A percentile compares a stretch with the other conserved stretches of the same genome.
phyloP scores from a whole-genome alignment of 306 rosid genomes.

The Aeschynomene evenia region DNA sequence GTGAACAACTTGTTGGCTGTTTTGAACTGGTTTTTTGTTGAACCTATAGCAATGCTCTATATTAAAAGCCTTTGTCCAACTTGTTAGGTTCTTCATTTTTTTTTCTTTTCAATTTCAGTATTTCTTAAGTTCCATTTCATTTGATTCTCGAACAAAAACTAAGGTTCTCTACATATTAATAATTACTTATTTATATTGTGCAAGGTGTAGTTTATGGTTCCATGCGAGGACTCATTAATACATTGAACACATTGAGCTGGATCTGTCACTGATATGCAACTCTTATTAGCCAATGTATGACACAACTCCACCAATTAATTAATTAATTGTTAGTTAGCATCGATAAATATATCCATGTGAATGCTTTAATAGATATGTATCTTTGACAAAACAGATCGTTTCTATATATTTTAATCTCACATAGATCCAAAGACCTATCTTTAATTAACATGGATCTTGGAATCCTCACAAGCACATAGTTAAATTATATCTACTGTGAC shows the following conservation, averaged over 20 bases:
- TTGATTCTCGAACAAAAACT: no score
- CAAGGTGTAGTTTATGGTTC: conserved; percentile 7
- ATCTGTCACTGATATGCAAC: conserved; percentile 16
- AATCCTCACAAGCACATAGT: conserved; percentile 29
- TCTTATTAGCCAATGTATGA: conserved; percentile 15
- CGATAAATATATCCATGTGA: conserved; percentile 37
- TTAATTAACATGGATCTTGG: conserved; percentile 32
- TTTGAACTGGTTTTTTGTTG: no score
- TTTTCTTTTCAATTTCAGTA: no score
- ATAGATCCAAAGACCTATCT: conserved; percentile 33
- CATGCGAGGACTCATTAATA: conserved; percentile 35
- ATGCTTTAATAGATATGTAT: conserved; percentile 29
- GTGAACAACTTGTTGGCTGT: no score
- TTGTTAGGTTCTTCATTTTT: no score
- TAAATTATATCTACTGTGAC: conserved; percentile 24
- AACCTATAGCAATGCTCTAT: no score
- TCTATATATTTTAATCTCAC: conserved; percentile 2
- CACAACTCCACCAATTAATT: conserved; percentile 20
- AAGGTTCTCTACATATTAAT: no score
- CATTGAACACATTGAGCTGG: conserved; percentile 29
- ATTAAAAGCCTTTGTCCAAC: no score
- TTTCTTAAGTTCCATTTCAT: no score
- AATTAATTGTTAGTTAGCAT: conserved; percentile 23
- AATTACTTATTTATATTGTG: neutral
- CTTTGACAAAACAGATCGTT: conserved; percentile 32